Base-by-base conservation (phyloP, 768 basidiomycete genomes). In the Dictyophora rubrovolvata region DNA sequence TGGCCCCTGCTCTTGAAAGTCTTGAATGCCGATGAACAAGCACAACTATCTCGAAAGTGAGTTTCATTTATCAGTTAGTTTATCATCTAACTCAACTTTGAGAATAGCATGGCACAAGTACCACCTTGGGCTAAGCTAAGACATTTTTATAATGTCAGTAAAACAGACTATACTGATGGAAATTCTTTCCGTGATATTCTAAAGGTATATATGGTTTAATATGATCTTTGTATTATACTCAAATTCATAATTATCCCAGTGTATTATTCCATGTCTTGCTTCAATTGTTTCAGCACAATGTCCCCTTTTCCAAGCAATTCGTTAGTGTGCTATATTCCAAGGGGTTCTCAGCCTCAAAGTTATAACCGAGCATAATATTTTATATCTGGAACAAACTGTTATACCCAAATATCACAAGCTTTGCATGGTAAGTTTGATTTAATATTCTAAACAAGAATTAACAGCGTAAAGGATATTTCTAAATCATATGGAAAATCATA, bases 71-170 rank as follows among this genome's bases (percentile, higher is more conserved):
- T 11, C 55, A 37, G 37, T 22, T 48, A 47, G 22, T n/a, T 17
- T 17, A 20, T n/a, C 28, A 48, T 21, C 21, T 48, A 48, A 48
- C 6, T n/a, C 3, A 48, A 3, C 9, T n/a, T 3, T 48, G 6
- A 37, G 33, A 18, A 46, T n/a, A 21, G 70, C 36, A 70, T 72
- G 69, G 34, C 58, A 12, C 53, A 48, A 9, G 67, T 70, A 60
- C 68, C 70, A 23, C 60, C 56, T 5, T 72, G 70, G 70, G 61
- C 58, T 17, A 55, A 55, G 53, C 62, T 72, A 21, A 70, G 69
- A 51, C 69, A 71, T 54, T 69, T 70, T 56, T 64, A 69, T 23
- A 42, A 59, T 20, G 63, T 72, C 12, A 65, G 67, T 9, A 70
- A 65, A 1, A 62, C 62, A 18, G 59, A 64, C 12, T 70, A 66